Evolutionary conservation across 2,329 filamentous ascomycete genomes (phyloP), one percentile per base, ranked within the genome.

Genomic region (Botrytis elliptica): DNA sequence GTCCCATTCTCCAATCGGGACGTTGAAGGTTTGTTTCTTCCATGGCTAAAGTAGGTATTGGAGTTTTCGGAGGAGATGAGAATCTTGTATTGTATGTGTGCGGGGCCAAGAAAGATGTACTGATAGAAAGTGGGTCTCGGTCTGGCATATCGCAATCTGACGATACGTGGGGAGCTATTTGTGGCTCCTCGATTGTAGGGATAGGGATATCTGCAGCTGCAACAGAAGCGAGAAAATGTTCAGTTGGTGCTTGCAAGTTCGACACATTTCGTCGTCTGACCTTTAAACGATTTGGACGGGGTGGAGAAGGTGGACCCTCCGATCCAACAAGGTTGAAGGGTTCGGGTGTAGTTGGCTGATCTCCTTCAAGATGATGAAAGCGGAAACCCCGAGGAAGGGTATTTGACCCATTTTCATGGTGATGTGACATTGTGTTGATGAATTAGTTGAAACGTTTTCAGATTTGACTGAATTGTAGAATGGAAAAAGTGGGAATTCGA

Each of bases 181-280:
- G 83, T 69, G 88, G 85, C 75, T 87, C 84, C 81, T 91, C 89
- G 73, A 91, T 90, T 80, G 89, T 91, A 22, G 89, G 89, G 70
- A 91, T 86, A 38, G 89, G 88, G 6, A 90, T 83, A 79, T 91
- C 89, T 75, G 88, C 89, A 29, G 89, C 88, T 63, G 88, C 89
- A 73, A 91, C 89, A 6, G 89, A 91, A 4, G 88, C 89, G n/a
- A 91, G 85, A 78, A 91, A 91, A 69, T 91, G 88, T 78, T 90
- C 85, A 1, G 89, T 91, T 2, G 89, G 88, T 55, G 88, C 88
- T 74, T 78, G 85, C 81, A 79, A 73, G 55, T 65, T 79, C 33
- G 78, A 79, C 42, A 76, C 77, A 77, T 79, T 78, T 63, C 80
- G 78, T 68, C 80, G 66, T 63, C 76, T 77, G 33, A 82, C 76